Base-by-base conservation (phyloP, 2,329 filamentous ascomycete genomes). In the Truncatella angustata region DNA sequence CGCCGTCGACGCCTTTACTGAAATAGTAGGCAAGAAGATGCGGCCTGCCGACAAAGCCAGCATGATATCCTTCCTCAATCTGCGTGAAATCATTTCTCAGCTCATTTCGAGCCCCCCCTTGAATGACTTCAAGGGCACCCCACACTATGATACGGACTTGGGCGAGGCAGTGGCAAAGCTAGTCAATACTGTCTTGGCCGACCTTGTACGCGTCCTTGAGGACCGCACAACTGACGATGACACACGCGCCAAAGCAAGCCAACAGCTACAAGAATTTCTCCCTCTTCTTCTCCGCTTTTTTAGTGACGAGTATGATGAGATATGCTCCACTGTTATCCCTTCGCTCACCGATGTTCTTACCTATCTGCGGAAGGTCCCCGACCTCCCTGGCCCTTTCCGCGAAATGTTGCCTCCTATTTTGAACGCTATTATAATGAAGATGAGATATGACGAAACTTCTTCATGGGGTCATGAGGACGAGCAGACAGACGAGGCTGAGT, bases 11-110 rank as follows among this genome's bases (percentile, higher is more conserved):
- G 91, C 94, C 24, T 88, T 99, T 66, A 96, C 91, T 4, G 93
- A 99, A 72, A 96, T 96, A 60, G 90, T 96, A 53, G 88, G 87
- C 69, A 99, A 99, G 80, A 97, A 97, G 78, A 99, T 99, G 94
- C 91, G 90, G 63, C 80, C 91, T 2, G 78, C 83, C 34, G 93
- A 97, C 74, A 99, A 99, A 79, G 87, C 96, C 62, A 88, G 95
- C 63, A 86, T 99, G 78, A 95, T 99, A 60, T 77, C 85, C 21
- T 96, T 96, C 70, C 81, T 99, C 58, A 96, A 94, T 67, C 79
- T 99, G 35, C 84, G 86, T 56, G 85, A 88, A 47, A 91, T 99
- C 60, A 86, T 97, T 49, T 82, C 86, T 32, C 90, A 96, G 71
- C 85, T 99, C 50, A 85, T 96, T 58, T 82, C 83, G 57, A 96